A percentile compares a stretch with the other conserved stretches of the same genome.
These are phyloP conservation scores for Reticulascus tulasneorum DNA, from an alignment of 2,329 filamentous ascomycete species.

Conservation along the genomic window DNA sequence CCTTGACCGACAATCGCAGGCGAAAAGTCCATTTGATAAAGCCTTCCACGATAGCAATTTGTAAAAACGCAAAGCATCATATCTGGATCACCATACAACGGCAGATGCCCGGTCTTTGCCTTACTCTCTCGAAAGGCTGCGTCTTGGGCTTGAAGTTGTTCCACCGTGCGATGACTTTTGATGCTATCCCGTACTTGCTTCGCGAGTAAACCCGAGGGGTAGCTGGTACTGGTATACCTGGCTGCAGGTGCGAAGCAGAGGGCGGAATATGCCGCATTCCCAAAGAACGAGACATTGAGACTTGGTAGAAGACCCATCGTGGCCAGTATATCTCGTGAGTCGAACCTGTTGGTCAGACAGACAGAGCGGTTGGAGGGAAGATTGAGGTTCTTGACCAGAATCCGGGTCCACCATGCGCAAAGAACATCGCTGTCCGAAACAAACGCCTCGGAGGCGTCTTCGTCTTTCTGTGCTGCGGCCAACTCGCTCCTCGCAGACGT, in stretches of 20 bases:
- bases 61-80: conserved; percentile 26
- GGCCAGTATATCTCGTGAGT: no score
- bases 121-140: conserved; percentile 7
- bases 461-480: background rate
- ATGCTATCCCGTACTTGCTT: conserved; percentile 23
- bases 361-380: conserved; percentile 14
- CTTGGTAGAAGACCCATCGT: no score
- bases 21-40: conserved; percentile 33
- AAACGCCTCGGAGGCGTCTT: conserved; percentile 26
- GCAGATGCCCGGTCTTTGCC: conserved; percentile 8
- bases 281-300: no score
- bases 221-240: no score
- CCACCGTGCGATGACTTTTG: conserved; percentile 25
- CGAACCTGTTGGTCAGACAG: no score
- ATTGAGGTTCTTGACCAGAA: conserved; percentile 4
- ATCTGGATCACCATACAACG: conserved; percentile 24
- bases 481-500: conserved; percentile 15
- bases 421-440: conserved; percentile 42
- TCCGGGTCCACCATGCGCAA: conserved; percentile 30
- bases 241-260: no score
- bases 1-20: conserved; percentile 17
- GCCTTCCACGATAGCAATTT: conserved; percentile 32
- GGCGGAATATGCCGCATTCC: no score
- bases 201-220: conserved; percentile 9
- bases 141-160: conserved; percentile 22